Evolutionary conservation across 2,329 filamentous ascomycete species (phyloP), one percentile per base, ranked within the genome.

Genomic region (Fusarium nelsonii): DNA sequence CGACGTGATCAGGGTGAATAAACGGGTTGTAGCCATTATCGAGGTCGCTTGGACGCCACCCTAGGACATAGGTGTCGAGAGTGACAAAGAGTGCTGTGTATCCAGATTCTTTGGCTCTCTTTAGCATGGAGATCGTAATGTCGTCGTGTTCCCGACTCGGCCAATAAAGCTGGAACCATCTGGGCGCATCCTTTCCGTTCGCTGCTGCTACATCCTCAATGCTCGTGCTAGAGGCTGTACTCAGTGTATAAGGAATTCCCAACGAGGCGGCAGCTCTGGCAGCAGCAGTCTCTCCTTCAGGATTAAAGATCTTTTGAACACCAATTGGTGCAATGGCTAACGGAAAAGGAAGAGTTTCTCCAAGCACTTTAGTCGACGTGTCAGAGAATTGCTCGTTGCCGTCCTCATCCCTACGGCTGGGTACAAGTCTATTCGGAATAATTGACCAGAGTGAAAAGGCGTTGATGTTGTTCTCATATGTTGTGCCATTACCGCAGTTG

Each of bases 11-110:
- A 1, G 65, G 65, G 8, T 69, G 66, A 1, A 69, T 66, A 9
- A 69, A 69, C 1, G 65, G 65, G 12, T 69, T 69, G 18, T 69
- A 69, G 2, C 61, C 66, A 7, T 69, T 69, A 12, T 69, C 65
- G 1, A 69, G 1, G 26, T 63, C 60, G 5, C 43, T 63, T 1
- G 60, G 60, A 7, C 60, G 60, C 60, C 60, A 63, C 11, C 58
- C 60, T 0, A 63, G 58, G 7, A 63, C 60, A 10, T 64, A 63
- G 0, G 60, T 63, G 9, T 63, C 60, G 3, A 63, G 50, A 0
- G 60, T 63, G 23, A 63, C 60, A 15, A 63, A 63, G 2, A 63
- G 37, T 3, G 58, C 36, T 2, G 60, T 32, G 10, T 63, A 63
- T 1, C 60, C 60, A 10, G 60, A 57, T 15, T 39, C 50, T 23